Conservation (phyloP, 805 yeast genomes). For the Cyberlindnera euphorbiae region DNA sequence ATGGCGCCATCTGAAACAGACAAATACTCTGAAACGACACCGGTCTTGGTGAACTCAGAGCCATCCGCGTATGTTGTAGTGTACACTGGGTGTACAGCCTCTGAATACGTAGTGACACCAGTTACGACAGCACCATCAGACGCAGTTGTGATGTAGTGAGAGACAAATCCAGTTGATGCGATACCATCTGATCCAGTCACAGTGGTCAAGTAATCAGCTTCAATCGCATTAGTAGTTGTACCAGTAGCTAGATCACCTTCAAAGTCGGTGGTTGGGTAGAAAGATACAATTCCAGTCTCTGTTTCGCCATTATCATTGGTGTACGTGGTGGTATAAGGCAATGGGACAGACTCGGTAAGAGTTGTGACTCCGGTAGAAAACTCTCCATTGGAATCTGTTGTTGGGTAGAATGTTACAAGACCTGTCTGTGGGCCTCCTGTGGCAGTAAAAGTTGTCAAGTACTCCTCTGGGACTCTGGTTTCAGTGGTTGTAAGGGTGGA, state of each 20-base stretch:
- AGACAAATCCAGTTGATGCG: conserved; percentile 5
- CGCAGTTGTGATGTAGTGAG: conserved; percentile 6
- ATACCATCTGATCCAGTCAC: conserved; percentile 8
- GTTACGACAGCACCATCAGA: conserved; percentile 1
- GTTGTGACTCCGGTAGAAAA: conserved; percentile 1
- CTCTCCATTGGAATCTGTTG: no score
- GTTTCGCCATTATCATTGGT: conserved; percentile 6
- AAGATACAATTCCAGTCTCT: conserved; percentile 8
- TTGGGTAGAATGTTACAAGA: no score
- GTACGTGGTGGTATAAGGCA: conserved; percentile 11
- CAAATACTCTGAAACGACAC: no score
- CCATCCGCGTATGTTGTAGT: no score
- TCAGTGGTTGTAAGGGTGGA: conserved; percentile 1
- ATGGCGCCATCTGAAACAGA: no score
- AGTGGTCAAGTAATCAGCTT: conserved; percentile 1
- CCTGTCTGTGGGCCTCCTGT: neutral
- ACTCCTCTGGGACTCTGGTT: conserved; percentile 5
- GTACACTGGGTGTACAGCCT: no score
- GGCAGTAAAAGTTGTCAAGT: conserved; percentile 4
- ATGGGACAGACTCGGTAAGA: conserved; percentile 6
- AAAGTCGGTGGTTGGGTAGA: conserved; percentile 9
- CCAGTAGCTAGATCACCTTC: conserved; percentile 3
- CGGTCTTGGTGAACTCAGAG: no score
- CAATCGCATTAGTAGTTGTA: neutral
- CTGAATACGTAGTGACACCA: neutral